Conservation (phyloP, 1,139 yeast species). For the Saccharomyces pastorianus region DNA sequence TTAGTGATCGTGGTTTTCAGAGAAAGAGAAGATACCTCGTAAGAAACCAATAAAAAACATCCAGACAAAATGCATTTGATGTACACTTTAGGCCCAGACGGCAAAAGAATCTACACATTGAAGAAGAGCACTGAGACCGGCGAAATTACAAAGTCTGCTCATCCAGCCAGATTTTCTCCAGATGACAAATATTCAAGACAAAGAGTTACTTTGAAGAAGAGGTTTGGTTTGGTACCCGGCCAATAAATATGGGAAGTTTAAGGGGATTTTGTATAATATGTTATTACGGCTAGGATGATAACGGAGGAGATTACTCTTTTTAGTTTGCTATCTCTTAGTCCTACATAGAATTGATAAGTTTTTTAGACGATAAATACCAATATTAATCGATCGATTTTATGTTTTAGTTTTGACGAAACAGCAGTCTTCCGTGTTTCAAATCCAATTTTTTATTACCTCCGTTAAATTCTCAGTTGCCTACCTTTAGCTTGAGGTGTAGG, state of each 20-base stretch:
- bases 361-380: neutral
- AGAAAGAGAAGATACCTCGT: too few relatives aligned
- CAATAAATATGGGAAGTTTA: constrained; percentile 39
- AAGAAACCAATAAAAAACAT: too few relatives aligned
- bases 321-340: neutral
- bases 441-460: neutral
- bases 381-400: neutral
- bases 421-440: neutral
- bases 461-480: too few relatives aligned
- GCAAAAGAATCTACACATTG: constrained; percentile 91
- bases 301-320: neutral
- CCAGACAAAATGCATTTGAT: constrained; percentile 77
- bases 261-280: neutral
- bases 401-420: neutral
- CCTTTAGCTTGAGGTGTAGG: too few relatives aligned
- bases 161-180: constrained; percentile 98
- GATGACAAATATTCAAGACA: constrained; percentile 99
- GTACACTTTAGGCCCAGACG: constrained; percentile 92
- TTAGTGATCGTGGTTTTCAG: too few relatives aligned
- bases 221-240: constrained; percentile 83
- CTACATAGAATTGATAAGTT: neutral
- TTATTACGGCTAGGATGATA: neutral
- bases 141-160: constrained; percentile 96
- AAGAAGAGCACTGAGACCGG: constrained; percentile 74
- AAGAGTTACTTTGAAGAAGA: constrained; percentile 94